These are phyloP conservation scores for Deuterostichococcus epilithicus DNA, from an alignment of 139 green algal genomes.

Conservation along the genomic window DNA sequence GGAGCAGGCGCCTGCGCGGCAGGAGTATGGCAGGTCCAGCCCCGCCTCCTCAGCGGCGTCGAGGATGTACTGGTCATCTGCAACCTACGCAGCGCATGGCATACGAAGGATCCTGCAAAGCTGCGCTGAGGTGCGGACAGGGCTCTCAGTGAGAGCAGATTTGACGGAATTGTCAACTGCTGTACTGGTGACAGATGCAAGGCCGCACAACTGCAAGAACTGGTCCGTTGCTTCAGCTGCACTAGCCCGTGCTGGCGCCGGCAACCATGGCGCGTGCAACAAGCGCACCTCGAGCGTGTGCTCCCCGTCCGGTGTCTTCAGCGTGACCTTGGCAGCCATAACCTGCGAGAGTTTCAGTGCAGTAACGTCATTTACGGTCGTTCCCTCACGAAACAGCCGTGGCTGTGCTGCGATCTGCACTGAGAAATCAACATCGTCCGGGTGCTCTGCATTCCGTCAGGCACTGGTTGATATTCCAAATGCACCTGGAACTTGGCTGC, in stretches of 20 bases:
- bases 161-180: no score
- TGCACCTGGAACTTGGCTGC: not conserved
- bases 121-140: no score
- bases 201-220: no score
- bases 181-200: no score
- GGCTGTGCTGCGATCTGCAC: not conserved
- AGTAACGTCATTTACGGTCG: not conserved
- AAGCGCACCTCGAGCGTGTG: conserved; percentile 64
- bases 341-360: conserved; percentile 9
- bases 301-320: conserved; percentile 63
- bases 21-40: conserved; percentile 80
- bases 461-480: no score
- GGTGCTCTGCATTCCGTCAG: no score
- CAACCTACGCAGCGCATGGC: no score
- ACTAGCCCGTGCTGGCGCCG: no score
- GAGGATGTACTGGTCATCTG: conserved; percentile 71
- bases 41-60: conserved; percentile 71
- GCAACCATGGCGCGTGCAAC: no score
- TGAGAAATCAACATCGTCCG: not conserved
- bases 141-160: no score
- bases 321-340: conserved; percentile 60
- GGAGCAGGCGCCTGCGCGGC: conserved; percentile 80
- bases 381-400: not conserved
- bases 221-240: no score
- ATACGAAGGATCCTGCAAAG: no score